Base-by-base conservation (phyloP, 148 eudicot genomes). In the Nepenthes gracilis region DNA sequence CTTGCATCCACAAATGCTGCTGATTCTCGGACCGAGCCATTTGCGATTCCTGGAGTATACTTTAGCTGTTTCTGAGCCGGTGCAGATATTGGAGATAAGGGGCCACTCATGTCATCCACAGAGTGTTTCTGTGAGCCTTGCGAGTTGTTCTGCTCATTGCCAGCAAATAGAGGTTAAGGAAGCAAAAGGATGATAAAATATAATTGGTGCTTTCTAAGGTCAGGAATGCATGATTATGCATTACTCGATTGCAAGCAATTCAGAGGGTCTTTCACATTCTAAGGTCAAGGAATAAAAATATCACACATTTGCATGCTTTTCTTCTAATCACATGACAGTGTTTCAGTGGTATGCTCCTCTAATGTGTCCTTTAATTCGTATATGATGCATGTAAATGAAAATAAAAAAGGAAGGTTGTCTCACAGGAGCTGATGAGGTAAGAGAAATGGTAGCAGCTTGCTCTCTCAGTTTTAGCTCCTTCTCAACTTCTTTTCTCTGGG, bases 11-110 rank as follows among this genome's bases (percentile, higher is more conserved):
- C 69, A 64, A 86, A 89, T 55, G 87, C 85, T 51, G 95, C 80
- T 64, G 94, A 84, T 40, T 89, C 95, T 62, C 79, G 71, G 65
- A 75, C 78, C 13, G 85, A 88, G 50, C 80, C 85, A 80, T 81
- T 93, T 43, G 82, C 99, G 37, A 93, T 80, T 54, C 99, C 99
- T 1, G 99, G 95, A 62, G 95, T 72, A 72, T 86, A 93, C 64
- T 93, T 93, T 61, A 93, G 81, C 77, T 93, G 99, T 69, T 93
- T 93, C 57, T 78, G 96, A 60, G 92, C 97, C 54, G 96, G 96
- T 50, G 74, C 79, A 36, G 92, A 75, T 63, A 88, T 68, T 32
- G 99, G 99, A 70, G 96, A 93, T 48, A 83, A 62, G 14, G 87
- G 89, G 59, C 76, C 84, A 67, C 80, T 79, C 75, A 69, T 72